Evolutionary conservation across 2,329 filamentous ascomycete species (phyloP).

Genomic region (Tolypocladium inflatum): DNA sequence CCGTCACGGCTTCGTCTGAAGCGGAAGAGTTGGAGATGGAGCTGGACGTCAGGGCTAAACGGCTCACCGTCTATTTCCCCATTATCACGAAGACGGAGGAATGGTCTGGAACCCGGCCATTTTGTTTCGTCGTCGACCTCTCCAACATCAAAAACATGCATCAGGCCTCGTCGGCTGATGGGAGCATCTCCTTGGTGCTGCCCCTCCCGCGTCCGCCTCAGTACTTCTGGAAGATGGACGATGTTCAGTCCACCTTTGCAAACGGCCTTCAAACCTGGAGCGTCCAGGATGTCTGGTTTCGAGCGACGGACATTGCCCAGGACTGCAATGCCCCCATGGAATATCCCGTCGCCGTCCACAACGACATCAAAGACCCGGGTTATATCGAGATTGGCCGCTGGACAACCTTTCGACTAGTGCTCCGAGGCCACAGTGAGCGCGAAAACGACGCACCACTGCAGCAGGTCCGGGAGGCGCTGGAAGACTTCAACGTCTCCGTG

Average conservation of each 20-base stretch:
- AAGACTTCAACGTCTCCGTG: conserved; percentile 63
- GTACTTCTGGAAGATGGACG: conserved; percentile 31
- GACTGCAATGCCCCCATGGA: conserved; percentile 19
- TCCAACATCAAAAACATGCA: conserved; percentile 35
- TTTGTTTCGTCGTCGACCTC: conserved; percentile 35
- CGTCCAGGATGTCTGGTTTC: conserved; percentile 34
- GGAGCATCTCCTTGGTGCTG: conserved; percentile 32
- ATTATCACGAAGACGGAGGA: conserved; percentile 7
- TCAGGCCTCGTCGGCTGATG: conserved; percentile 14
- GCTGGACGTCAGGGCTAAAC: conserved; percentile 18
- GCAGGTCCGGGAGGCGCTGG: conserved; percentile 43
- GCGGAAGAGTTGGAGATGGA: conserved; percentile 15
- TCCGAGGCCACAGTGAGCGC: conserved; percentile 18
- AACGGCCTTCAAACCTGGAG: conserved; percentile 25
- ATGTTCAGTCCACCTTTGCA: conserved; percentile 22
- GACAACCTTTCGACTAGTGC: conserved; percentile 42
- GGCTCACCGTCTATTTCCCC: conserved; percentile 21
- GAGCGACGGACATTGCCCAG: conserved; percentile 36
- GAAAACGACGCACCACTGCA: conserved; percentile 21
- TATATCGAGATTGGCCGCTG: conserved; percentile 47
- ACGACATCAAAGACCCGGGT: conserved; percentile 18
- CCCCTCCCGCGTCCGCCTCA: conserved; percentile 37
- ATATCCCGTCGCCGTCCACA: conserved; percentile 29
- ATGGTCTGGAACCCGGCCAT: conserved; percentile 14
- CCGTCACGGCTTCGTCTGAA: conserved; percentile 3